Percentiles rank a stretch among this genome's conserved stretches.
Evolutionary conservation across 75 land plant species (phyloP).

Genomic region (Isoetes taiwanensis): DNA sequence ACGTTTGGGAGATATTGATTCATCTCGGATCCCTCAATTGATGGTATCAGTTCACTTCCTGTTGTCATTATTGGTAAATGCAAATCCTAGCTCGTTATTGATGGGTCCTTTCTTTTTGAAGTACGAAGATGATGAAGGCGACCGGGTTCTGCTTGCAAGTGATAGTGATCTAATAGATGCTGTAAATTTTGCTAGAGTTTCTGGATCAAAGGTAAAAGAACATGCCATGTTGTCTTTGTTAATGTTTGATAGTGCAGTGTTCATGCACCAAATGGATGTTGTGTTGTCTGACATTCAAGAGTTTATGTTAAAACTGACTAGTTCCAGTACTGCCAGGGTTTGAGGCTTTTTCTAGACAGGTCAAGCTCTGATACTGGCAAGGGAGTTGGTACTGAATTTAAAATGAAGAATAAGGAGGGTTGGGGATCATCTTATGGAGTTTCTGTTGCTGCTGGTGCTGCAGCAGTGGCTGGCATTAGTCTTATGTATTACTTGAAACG

Average conservation of each 20-base stretch:
- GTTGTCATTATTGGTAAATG: no score
- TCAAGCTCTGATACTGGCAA: conserved; percentile 12
- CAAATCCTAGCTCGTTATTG: no score
- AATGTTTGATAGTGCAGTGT: background rate
- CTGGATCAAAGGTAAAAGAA: conserved; percentile 62
- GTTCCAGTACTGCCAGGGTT: conserved; percentile 27
- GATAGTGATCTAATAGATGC: conserved; percentile 80
- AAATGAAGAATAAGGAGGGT: conserved; percentile 23
- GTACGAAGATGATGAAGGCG: conserved; percentile 96
- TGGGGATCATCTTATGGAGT: conserved; percentile 38
- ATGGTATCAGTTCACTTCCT: no score
- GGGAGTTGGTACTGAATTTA: no score
- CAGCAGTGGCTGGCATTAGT: conserved; percentile 51
- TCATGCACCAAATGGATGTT: background rate
- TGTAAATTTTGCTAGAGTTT: conserved; percentile 59
- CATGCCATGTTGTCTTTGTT: background rate
- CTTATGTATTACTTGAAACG: conserved; percentile 45
- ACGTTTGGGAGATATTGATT: no score
- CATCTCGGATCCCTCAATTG: no score
- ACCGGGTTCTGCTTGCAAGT: conserved; percentile 66
- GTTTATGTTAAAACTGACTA: background rate
- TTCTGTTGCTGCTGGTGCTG: conserved; percentile 58
- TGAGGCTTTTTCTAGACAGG: conserved; percentile 50
- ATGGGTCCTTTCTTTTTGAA: conserved; percentile 15
- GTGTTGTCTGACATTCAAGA: background rate